Evolutionary conservation across 78 protist species (phyloP).

Genomic region (Dictyostelium citrinum): DNA sequence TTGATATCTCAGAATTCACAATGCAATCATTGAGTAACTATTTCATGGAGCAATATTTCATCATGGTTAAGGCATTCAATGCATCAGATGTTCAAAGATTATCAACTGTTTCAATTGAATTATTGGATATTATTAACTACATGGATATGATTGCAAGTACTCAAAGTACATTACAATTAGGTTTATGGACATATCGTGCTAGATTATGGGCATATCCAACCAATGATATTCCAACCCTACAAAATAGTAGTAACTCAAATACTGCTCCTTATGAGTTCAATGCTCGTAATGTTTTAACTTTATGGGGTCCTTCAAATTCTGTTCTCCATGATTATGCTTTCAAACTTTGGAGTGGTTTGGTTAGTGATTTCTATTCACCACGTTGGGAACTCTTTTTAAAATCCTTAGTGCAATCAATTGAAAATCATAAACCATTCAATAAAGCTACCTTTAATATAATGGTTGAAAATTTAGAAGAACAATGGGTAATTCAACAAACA

Average conservation of each 20-base stretch:
- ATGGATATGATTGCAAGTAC: constrained; percentile 29
- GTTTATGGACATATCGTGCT: constrained; percentile 45
- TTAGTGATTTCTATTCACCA: constrained; percentile 17
- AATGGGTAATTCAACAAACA: not conserved
- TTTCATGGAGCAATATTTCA: not conserved
- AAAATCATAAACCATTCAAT: not conserved
- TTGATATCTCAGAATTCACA: constrained; percentile 39
- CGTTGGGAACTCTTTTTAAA: constrained; percentile 27
- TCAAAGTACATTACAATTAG: constrained; percentile 1
- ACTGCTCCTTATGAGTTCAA: constrained; percentile 49
- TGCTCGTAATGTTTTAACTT: constrained; percentile 76
- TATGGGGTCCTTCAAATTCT: constrained; percentile 68
- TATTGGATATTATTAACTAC: not conserved
- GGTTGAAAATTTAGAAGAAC: not conserved
- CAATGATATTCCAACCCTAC: not conserved
- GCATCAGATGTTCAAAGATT: not conserved
- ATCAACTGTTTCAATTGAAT: not conserved
- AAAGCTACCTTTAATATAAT: not conserved
- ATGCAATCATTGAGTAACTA: constrained; percentile 30
- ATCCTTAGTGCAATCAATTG: not conserved
- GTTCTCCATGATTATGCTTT: constrained; percentile 75
- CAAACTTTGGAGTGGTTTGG: constrained; percentile 76
- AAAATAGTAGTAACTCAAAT: not conserved
- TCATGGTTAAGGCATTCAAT: not conserved
- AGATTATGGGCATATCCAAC: constrained; percentile 3